phyloP scores from a whole-genome alignment of 768 basidiomycete species.

The Gymnopilus dilepis region DNA sequence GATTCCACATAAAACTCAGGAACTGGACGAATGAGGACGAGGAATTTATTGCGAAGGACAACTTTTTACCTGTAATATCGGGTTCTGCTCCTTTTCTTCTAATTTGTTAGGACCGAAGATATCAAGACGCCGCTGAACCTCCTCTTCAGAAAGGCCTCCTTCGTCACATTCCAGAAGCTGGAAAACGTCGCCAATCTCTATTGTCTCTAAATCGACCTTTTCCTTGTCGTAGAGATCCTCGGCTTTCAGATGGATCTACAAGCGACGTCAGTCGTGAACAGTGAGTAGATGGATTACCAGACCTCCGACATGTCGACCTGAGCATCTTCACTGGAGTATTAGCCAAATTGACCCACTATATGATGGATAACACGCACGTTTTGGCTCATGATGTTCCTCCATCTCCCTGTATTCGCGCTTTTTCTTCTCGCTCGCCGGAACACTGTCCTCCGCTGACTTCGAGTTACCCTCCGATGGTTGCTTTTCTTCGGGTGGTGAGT shows the following conservation, averaged over 20 bases:
- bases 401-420: slow-evolving; percentile 1
- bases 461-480: neutral
- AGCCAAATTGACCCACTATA: neutral
- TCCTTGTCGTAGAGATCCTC: slow-evolving; percentile 98
- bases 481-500: neutral
- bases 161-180: slow-evolving; percentile 90
- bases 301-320: slow-evolving; percentile 28
- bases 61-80: slow-evolving; percentile 76
- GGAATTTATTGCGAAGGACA: neutral
- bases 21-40: slow-evolving; percentile 52
- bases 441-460: neutral
- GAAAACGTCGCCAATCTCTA: slow-evolving; percentile 96
- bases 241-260: slow-evolving; percentile 81
- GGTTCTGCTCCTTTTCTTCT: slow-evolving; percentile 87
- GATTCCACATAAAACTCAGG: slow-evolving; percentile 99
- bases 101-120: slow-evolving; percentile 97
- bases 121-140: slow-evolving; percentile 85
- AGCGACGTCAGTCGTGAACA: neutral
- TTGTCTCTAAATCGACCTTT: slow-evolving; percentile 97
- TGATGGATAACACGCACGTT: slow-evolving; percentile 9
- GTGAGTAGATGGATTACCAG: neutral
- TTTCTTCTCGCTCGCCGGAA: slow-evolving; percentile 6
- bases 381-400: slow-evolving; percentile 7
- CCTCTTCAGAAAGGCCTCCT: slow-evolving; percentile 75
- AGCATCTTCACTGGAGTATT: slow-evolving; percentile 11